Conservation (phyloP, 805 yeast species). For the Kodamaea kakaduensis region DNA sequence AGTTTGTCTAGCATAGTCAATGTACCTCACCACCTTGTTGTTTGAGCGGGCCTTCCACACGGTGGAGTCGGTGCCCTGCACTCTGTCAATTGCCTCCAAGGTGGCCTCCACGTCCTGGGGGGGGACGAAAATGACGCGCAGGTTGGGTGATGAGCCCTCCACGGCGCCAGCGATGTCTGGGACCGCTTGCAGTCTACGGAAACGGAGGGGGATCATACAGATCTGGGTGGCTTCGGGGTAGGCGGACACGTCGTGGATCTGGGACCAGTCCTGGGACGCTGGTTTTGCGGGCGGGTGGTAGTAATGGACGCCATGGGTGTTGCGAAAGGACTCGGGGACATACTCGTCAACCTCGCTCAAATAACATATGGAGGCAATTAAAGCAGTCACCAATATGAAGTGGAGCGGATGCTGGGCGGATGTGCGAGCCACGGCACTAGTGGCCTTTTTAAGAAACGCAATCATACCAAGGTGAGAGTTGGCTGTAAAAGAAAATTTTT, state of each 20-base stretch:
- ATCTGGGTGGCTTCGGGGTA: slow-evolving; percentile 44
- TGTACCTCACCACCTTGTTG: slow-evolving; percentile 53
- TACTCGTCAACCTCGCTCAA: slow-evolving; percentile 69
- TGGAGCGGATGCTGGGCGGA: slow-evolving; percentile 87
- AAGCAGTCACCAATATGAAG: slow-evolving; percentile 64
- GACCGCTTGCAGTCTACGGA: slow-evolving; percentile 41
- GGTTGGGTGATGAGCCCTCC: slow-evolving; percentile 38
- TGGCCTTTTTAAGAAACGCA: slow-evolving; percentile 25
- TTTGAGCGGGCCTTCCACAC: slow-evolving; percentile 60
- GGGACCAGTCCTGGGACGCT: slow-evolving; percentile 44
- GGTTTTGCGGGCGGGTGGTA: slow-evolving; percentile 36
- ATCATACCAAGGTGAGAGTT: too few species aligned
- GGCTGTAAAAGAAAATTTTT: too few species aligned
- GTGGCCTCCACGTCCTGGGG: slow-evolving; percentile 23
- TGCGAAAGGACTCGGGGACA: slow-evolving; percentile 43
- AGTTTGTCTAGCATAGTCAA: slow-evolving; percentile 45
- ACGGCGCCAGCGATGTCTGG: slow-evolving; percentile 42
- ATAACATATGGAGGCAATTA: slow-evolving; percentile 78
- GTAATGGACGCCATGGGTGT: slow-evolving; percentile 25
- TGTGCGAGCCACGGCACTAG: slow-evolving; percentile 44
- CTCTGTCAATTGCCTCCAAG: slow-evolving; percentile 21
- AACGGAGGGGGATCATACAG: slow-evolving; percentile 54
- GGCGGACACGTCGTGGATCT: slow-evolving; percentile 39
- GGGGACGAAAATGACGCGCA: slow-evolving; percentile 39
- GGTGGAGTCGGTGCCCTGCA: slow-evolving; percentile 20